Evolutionary conservation across 345 rosid species (phyloP).

Genomic region (Erucastrum elatum): DNA sequence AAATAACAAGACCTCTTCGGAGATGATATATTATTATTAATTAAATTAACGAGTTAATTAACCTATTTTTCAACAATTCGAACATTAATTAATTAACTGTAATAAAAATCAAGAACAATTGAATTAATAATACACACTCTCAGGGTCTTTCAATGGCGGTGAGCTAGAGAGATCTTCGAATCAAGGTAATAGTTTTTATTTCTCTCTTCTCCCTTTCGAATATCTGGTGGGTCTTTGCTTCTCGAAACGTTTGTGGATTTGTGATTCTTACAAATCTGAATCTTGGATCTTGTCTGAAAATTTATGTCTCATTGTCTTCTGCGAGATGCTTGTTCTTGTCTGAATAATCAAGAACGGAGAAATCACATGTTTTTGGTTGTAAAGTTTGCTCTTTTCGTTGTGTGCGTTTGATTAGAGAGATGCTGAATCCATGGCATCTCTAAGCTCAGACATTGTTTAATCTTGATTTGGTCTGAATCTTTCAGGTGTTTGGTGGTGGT

Average conservation of each 20-base stretch:
- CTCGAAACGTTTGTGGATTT: constrained; percentile 1
- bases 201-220: neutral
- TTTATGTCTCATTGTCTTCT: neutral
- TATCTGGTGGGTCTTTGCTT: constrained; percentile 3
- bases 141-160: constrained; percentile 25
- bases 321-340: neutral
- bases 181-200: constrained; percentile 20
- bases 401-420: no score
- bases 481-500: constrained; percentile 39
- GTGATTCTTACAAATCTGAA: constrained; percentile 32
- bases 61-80: neutral
- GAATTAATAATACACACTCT: neutral
- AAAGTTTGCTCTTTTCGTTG: no score
- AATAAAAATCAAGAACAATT: constrained; percentile 4
- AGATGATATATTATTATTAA: neutral
- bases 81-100: constrained; percentile 23
- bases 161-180: constrained; percentile 35
- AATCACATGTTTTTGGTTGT: neutral
- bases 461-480: constrained; percentile 11
- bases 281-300: constrained; percentile 18
- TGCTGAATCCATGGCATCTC: neutral
- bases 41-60: neutral
- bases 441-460: neutral
- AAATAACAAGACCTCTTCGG: neutral
- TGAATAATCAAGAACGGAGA: neutral